These are phyloP conservation scores for Wallemia hederae DNA, from an alignment of 1,284 basidiomycete species.

Conservation along the genomic window DNA sequence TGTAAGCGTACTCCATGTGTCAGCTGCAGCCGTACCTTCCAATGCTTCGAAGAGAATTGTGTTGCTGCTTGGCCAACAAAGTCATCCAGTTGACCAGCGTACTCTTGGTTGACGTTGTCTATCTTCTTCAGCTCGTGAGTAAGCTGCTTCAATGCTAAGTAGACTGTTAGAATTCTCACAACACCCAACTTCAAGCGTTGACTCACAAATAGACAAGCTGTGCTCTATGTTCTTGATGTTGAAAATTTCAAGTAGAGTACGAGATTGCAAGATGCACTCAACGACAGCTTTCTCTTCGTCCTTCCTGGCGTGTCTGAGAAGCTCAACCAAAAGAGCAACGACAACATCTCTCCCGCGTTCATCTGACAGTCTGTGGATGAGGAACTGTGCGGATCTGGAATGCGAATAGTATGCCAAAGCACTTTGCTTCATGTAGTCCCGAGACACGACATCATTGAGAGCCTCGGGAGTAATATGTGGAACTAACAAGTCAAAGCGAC, in stretches of 20 bases:
- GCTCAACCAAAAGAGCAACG: conserved; percentile 5
- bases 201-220: too few relatives aligned
- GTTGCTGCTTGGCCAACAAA: not conserved
- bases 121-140: not conserved
- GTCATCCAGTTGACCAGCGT: not conserved
- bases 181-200: too few relatives aligned
- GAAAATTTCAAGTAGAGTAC: not conserved
- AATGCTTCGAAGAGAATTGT: not conserved
- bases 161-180: too few relatives aligned
- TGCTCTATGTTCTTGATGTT: not conserved
- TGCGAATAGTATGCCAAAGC: conserved; percentile 4
- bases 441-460: not conserved
- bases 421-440: not conserved
- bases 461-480: not conserved
- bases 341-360: not conserved
- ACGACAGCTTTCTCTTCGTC: conserved; percentile 1
- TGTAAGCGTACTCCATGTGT: too few relatives aligned
- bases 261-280: not conserved
- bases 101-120: not conserved
- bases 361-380: not conserved
- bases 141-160: not conserved
- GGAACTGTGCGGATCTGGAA: not conserved
- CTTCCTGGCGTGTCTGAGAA: conserved; percentile 1
- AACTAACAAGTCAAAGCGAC: not conserved
- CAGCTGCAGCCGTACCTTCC: not conserved